A percentile compares a stretch with the other conserved stretches of the same genome.
phyloP scores from a whole-genome alignment of 768 basidiomycete genomes.

The Scleroderma bovista region DNA sequence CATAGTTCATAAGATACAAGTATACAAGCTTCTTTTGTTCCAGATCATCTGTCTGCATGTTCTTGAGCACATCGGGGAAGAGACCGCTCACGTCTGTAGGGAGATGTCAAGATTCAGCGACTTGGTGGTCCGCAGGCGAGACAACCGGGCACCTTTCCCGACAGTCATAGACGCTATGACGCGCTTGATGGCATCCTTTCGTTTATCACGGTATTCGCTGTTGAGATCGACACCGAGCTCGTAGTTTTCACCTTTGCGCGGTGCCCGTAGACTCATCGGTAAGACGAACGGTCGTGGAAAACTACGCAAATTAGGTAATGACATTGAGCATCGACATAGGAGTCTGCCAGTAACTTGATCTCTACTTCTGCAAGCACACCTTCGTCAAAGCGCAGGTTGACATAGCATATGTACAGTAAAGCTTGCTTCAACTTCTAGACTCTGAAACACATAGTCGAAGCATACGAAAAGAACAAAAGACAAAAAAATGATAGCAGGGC shows the following conservation, averaged over 20 bases:
- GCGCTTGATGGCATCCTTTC: conserved; percentile 98
- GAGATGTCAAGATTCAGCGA: conserved; percentile 1
- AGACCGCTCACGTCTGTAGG: conserved; percentile 79
- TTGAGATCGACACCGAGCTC: conserved; percentile 97
- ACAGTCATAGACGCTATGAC: conserved; percentile 99
- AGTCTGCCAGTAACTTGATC: too few relatives aligned
- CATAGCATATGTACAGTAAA: too few relatives aligned
- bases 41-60: conserved; percentile 99
- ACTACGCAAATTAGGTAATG: too few relatives aligned
- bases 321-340: too few relatives aligned
- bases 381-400: too few relatives aligned
- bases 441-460: too few relatives aligned
- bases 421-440: too few relatives aligned
- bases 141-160: conserved; percentile 71
- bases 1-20: conserved; percentile 98
- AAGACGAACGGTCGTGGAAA: too few relatives aligned
- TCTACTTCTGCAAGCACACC: too few relatives aligned
- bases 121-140: not conserved
- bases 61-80: conserved; percentile 97
- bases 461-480: too few relatives aligned
- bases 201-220: conserved; percentile 89
- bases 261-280: conserved; percentile 52
- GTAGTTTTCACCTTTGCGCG: conserved; percentile 87
- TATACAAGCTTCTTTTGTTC: conserved; percentile 99
- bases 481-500: too few relatives aligned